These are phyloP conservation scores for Kernera saxatilis DNA, from an alignment of 345 rosid species.

Conservation along the genomic window DNA sequence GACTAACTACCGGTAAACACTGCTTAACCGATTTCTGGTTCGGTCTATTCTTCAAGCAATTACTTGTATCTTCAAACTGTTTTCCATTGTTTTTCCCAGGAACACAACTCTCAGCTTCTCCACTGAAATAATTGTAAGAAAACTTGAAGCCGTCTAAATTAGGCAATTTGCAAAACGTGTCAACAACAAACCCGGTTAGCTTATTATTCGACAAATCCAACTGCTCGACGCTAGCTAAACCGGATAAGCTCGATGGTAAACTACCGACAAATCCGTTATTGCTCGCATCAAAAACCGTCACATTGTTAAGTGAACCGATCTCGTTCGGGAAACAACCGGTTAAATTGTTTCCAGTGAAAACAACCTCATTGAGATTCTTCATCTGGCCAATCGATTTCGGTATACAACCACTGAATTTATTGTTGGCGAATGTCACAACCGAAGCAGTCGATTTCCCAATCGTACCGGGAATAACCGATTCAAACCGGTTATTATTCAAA, in stretches of 20 bases:
- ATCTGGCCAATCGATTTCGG: conserved; percentile 54
- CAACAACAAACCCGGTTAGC: conserved; percentile 47
- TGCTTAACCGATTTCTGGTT: conserved; percentile 34
- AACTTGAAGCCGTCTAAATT: conserved; percentile 44
- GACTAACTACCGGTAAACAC: conserved; percentile 44
- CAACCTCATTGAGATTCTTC: conserved; percentile 49
- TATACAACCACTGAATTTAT: conserved; percentile 54
- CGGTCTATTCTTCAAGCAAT: conserved; percentile 50
- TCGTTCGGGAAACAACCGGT: conserved; percentile 62
- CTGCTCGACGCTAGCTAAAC: conserved; percentile 33
- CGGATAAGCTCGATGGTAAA: conserved; percentile 36
- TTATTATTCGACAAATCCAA: conserved; percentile 37
- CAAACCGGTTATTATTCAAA: conserved; percentile 58
- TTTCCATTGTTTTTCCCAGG: conserved; percentile 28
- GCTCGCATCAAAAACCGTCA: conserved; percentile 45
- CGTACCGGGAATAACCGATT: conserved; percentile 41
- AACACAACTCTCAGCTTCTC: conserved; percentile 45
- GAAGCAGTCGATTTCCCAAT: conserved; percentile 54
- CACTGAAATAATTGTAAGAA: conserved; percentile 47
- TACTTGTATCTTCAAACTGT: conserved; percentile 35
- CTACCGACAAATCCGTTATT: conserved; percentile 42
- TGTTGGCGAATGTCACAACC: conserved; percentile 50
- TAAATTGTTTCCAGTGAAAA: conserved; percentile 44
- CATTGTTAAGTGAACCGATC: conserved; percentile 47
- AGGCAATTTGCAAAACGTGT: conserved; percentile 41